phyloP scores from a whole-genome alignment of 2,329 filamentous ascomycete genomes.

The Aspergillus ruber region DNA sequence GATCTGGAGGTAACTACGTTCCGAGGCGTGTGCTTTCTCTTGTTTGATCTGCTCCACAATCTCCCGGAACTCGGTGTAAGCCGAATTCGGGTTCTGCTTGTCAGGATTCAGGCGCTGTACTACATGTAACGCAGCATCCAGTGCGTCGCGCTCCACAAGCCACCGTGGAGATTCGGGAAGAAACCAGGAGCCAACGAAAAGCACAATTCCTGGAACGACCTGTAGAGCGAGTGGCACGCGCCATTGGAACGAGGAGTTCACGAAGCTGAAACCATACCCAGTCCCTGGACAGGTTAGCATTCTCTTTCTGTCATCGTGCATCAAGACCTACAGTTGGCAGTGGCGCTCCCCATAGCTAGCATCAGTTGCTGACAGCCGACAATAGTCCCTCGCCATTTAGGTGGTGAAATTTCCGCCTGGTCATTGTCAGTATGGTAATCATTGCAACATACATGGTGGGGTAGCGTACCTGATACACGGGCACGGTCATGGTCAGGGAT shows the following conservation, averaged over 20 bases:
- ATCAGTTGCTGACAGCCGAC: conserved; percentile 42
- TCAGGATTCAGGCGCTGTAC: conserved; percentile 51
- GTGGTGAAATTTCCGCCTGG: conserved; percentile 54
- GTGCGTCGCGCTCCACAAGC: conserved; percentile 37
- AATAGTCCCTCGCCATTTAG: conserved; percentile 49
- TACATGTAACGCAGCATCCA: conserved; percentile 44
- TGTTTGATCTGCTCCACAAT: conserved; percentile 49
- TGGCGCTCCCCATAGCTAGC: not conserved
- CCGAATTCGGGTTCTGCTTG: conserved; percentile 51
- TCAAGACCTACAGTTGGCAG: not conserved
- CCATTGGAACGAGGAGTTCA: conserved; percentile 24
- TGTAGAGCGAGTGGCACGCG: conserved; percentile 30
- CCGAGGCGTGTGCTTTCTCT: conserved; percentile 45
- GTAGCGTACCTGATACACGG: conserved; percentile 45
- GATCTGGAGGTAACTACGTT: conserved; percentile 35
- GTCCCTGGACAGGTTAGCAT: not conserved
- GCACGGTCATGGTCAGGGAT: conserved; percentile 46
- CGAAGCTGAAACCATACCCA: not conserved
- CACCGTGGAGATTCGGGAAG: conserved; percentile 31
- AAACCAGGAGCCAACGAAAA: conserved; percentile 28
- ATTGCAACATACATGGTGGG: no score
- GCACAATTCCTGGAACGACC: conserved; percentile 35
- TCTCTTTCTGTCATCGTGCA: not conserved
- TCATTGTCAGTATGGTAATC: no score
- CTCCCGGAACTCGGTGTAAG: conserved; percentile 36